Evolutionary conservation across 2,329 filamentous ascomycete species (phyloP), one percentile per base, ranked within the genome.

Genomic region (Cryphonectria nitschkei): DNA sequence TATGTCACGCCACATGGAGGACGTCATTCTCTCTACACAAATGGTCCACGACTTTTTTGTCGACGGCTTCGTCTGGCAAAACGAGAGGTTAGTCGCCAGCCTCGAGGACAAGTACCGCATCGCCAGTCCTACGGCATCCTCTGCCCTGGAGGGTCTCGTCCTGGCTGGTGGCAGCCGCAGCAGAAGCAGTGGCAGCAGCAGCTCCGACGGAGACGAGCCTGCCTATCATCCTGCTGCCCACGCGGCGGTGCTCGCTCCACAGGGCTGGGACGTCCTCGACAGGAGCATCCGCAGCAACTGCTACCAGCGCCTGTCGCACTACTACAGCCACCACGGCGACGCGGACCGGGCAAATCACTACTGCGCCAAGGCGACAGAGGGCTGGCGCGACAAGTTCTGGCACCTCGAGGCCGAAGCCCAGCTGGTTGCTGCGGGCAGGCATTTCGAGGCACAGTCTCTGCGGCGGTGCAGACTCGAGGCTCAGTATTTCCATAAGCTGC

Each of bases 271-370:
- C 58, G 52, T 72, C 13, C 70, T 74, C 26, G 73, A 74, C 52
- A 61, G 73, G 14, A 72, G 70, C 26, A 73, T 74, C 56, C 70
- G 70, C 32, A 70, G 67, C 58, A 74, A 72, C 63, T 73, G 71
- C 37, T 71, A 64, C 65, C 62, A 74, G 37, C 72, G 72, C 26
- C 67, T 73, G 43, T 60, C 70, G 13, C 70, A 63, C 50, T 68
- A 68, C 58, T 69, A 52, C 41, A 16, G 16, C 9, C 50, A 54
- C 19, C 19, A 60, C n/a, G 65, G 68, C 39, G 46, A 69, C 26
- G 29, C 19, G 22, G 43, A 8, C 54, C 58, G 39, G 22, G 70
- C 70, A 2, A 11, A 32, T 43, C 6, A n/a, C 39, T 56, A 66
- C 37, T 37, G 14, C 13, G 54, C 26, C 11, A 70, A 73, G 66